Evolutionary conservation across 371 early-diverging fungal genomes (phyloP).

Genomic region (Mucor plumbeus): DNA sequence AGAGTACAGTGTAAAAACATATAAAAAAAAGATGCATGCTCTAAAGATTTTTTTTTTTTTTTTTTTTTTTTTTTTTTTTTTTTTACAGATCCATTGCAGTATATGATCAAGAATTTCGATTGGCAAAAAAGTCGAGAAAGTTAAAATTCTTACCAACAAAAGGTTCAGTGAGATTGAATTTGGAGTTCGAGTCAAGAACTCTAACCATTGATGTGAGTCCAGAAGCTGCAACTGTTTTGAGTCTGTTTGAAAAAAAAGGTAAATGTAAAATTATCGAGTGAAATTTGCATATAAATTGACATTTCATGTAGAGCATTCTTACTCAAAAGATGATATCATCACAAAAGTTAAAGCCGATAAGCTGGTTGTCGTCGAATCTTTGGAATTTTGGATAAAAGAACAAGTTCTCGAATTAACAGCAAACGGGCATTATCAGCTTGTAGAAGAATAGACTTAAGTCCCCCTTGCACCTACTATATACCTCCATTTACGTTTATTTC

Average conservation of each 20-base stretch:
- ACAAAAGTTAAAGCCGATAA: constrained; percentile 10
- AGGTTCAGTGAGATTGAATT: constrained; percentile 37
- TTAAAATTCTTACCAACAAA: constrained; percentile 30
- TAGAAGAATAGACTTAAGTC: constrained; percentile 14
- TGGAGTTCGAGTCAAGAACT: constrained; percentile 28
- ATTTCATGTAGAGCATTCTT: not conserved
- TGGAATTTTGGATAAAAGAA: constrained; percentile 34
- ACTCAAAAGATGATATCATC: constrained; percentile 26
- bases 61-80: not conserved
- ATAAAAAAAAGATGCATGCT: not conserved
- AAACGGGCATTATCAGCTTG: constrained; percentile 23
- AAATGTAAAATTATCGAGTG: not conserved
- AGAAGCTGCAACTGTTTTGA: constrained; percentile 34
- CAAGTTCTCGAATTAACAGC: constrained; percentile 24
- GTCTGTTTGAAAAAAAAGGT: constrained; percentile 34
- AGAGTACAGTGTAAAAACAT: not conserved
- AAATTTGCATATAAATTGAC: not conserved
- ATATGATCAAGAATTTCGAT: constrained; percentile 31
- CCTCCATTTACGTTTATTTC: not conserved
- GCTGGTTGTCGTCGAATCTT: constrained; percentile 14
- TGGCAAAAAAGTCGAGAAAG: constrained; percentile 29
- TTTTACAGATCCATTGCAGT: constrained; percentile 13
- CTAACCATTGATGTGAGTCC: constrained; percentile 25
- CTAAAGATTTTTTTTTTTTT: not conserved
- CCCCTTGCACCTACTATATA: not conserved